A percentile compares a stretch with the other conserved stretches of the same genome.
Evolutionary conservation across 2,329 filamentous ascomycete genomes (phyloP).

Genomic region (Acarospora socialis): DNA sequence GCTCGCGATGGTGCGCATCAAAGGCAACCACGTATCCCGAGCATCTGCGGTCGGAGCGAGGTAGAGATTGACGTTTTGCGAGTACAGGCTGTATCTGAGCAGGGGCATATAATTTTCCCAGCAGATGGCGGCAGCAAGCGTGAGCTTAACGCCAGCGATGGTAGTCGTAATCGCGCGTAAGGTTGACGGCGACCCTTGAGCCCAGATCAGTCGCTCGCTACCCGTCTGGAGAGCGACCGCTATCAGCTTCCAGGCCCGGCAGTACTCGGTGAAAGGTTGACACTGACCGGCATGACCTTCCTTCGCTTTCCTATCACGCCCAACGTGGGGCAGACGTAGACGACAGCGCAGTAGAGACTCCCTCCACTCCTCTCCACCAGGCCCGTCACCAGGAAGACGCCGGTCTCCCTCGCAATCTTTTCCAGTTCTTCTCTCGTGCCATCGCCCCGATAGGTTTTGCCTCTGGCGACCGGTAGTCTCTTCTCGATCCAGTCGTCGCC

Average conservation of each 20-base stretch:
- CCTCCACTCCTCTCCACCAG: constrained; percentile 68
- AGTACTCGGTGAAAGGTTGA: background rate
- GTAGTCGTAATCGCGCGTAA: constrained; percentile 64
- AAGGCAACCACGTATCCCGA: constrained; percentile 63
- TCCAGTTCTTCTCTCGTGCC: constrained; percentile 73
- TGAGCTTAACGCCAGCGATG: constrained; percentile 66
- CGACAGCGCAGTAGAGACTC: constrained; percentile 66
- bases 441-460: constrained; percentile 46
- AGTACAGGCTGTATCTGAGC: constrained; percentile 67
- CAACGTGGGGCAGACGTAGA: constrained; percentile 63
- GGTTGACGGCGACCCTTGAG: constrained; percentile 65
- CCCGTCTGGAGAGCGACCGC: constrained; percentile 44
- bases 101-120: constrained; percentile 98
- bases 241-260: constrained; percentile 4
- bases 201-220: constrained; percentile 74
- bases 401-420: constrained; percentile 57
- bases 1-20: constrained; percentile 69
- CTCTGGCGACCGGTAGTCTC: constrained; percentile 39
- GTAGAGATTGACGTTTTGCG: constrained; percentile 83
- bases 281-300: constrained; percentile 65
- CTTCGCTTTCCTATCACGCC: constrained; percentile 72
- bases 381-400: constrained; percentile 69
- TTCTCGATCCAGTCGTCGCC: constrained; percentile 58
- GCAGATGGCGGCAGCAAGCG: constrained; percentile 77
- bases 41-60: constrained; percentile 80